phyloP scores from a whole-genome alignment of 1,284 basidiomycete genomes.

The Apiotrichum veenhuisii region DNA sequence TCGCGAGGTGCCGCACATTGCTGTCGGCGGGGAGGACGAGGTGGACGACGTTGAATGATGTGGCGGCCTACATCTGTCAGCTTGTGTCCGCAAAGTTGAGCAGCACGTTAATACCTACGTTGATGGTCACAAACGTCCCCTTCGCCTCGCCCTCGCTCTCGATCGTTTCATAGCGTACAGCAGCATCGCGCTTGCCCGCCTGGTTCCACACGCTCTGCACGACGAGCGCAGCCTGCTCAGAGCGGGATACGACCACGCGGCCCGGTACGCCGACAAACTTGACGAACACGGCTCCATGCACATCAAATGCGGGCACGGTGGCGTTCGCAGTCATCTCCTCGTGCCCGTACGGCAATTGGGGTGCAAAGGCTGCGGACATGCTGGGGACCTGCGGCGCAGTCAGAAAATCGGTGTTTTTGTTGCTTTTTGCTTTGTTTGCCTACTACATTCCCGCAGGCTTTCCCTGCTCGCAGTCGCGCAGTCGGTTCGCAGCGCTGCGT shows the following conservation, averaged over 20 bases:
- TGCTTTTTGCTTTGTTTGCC: background rate
- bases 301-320: constrained; percentile 12
- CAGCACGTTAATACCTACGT: background rate
- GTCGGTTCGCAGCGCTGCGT: background rate
- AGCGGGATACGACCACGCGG: constrained; percentile 23
- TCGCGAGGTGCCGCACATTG: constrained; percentile 14
- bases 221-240: constrained; percentile 13
- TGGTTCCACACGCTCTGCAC: constrained; percentile 24
- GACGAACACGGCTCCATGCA: constrained; percentile 9
- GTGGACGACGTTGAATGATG: constrained; percentile 19
- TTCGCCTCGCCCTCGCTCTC: no score
- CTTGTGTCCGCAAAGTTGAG: background rate
- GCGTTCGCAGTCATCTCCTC: constrained; percentile 24
- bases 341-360: background rate
- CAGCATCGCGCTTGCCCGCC: background rate
- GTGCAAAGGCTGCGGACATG: background rate
- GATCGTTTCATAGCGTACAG: background rate
- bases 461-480: background rate
- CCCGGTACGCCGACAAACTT: constrained; percentile 17
- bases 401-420: background rate
- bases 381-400: background rate
- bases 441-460: background rate
- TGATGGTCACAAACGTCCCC: background rate
- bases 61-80: background rate
- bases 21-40: constrained; percentile 19